phyloP scores from a whole-genome alignment of 257 asterid genomes.

The Hygrophila difformis region DNA sequence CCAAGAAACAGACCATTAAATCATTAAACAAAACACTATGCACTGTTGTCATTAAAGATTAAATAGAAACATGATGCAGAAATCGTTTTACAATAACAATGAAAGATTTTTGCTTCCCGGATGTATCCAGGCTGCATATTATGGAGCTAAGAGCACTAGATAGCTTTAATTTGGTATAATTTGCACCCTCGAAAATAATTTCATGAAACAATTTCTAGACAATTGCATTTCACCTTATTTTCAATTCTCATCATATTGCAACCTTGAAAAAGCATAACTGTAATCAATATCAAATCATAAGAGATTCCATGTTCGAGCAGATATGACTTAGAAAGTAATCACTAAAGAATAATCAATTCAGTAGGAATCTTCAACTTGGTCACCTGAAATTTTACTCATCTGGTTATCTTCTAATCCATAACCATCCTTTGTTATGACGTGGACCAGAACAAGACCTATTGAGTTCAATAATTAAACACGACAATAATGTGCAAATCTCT shows the following conservation, averaged over 20 bases:
- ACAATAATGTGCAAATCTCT: too few species aligned
- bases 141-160: not conserved
- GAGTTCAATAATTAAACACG: constrained; percentile 73
- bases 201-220: not conserved
- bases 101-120: not conserved
- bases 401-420: constrained; percentile 23
- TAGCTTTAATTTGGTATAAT: not conserved
- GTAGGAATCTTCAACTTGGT: constrained; percentile 30
- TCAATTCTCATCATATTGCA: not conserved
- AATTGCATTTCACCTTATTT: not conserved
- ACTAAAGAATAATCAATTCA: not conserved
- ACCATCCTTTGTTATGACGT: constrained; percentile 67
- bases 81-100: too few species aligned
- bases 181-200: not conserved
- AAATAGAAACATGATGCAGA: too few species aligned
- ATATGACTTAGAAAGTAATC: not conserved
- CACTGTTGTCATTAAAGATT: too few species aligned
- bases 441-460: constrained; percentile 84
- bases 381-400: constrained; percentile 17
- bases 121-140: not conserved
- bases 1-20: too few species aligned
- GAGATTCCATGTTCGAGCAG: not conserved
- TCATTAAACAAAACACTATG: too few species aligned
- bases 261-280: too few species aligned
- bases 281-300: not conserved